Percentiles rank a stretch among this genome's conserved stretches.
Evolutionary conservation across 2,329 filamentous ascomycete species (phyloP).

Genomic region (Colletotrichum tabaci): DNA sequence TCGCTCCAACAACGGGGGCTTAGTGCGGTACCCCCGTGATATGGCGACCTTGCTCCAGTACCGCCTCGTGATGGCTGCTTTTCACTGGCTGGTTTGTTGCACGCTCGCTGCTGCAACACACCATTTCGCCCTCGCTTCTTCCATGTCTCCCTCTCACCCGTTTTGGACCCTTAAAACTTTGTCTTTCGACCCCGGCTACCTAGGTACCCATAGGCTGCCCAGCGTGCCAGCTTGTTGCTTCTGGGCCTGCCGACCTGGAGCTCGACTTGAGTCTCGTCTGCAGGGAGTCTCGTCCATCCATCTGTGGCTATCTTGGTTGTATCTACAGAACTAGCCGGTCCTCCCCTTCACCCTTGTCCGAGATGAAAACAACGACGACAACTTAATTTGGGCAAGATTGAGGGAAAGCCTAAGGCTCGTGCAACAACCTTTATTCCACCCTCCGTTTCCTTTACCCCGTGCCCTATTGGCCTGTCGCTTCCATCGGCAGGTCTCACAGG

Average conservation of each 20-base stretch:
- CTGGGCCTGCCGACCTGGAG: not conserved
- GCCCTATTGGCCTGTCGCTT: slow-evolving; percentile 19
- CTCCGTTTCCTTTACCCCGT: not conserved
- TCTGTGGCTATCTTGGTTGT: slow-evolving; percentile 7
- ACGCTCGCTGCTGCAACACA: not conserved
- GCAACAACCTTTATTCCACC: slow-evolving; percentile 24
- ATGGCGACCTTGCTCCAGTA: slow-evolving; percentile 25
- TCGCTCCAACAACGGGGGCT: not conserved
- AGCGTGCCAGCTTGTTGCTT: not conserved
- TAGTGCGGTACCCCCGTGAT: slow-evolving; percentile 12
- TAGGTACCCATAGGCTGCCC: too few relatives aligned
- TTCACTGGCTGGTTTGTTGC: not conserved
- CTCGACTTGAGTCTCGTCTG: not conserved
- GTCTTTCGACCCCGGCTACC: not conserved
- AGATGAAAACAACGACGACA: slow-evolving; percentile 3
- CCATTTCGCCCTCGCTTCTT: slow-evolving; percentile 21
- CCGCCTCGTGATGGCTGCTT: not conserved
- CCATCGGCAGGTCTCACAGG: slow-evolving; percentile 14
- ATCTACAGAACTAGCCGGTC: not conserved
- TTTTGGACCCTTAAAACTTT: slow-evolving; percentile 29
- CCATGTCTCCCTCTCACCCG: slow-evolving; percentile 17
- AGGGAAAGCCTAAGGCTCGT: slow-evolving; percentile 21
- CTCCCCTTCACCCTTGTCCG: not conserved
- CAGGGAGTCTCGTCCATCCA: too few relatives aligned
- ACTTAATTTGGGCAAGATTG: slow-evolving; percentile 12